Evolutionary conservation across 2,329 filamentous ascomycete genomes (phyloP).

Genomic region (Fusarium globosum): DNA sequence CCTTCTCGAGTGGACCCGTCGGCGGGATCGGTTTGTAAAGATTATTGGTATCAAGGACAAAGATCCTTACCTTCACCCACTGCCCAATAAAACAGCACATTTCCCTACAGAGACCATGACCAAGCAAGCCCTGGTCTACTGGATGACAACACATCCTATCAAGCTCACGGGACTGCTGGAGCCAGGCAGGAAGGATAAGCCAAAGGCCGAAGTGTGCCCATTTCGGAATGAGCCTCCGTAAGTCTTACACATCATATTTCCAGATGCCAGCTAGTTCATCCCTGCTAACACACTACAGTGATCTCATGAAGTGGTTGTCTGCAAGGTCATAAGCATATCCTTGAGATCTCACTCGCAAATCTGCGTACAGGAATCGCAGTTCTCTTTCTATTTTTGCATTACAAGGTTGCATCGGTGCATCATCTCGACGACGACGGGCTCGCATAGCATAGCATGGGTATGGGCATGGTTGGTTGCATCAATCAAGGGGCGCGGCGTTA

Average conservation of each 20-base stretch:
- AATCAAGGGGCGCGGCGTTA: constrained; percentile 36
- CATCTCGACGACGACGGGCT: constrained; percentile 34
- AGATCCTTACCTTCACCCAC: constrained; percentile 7
- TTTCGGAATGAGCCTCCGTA: constrained; percentile 44
- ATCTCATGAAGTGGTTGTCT: constrained; percentile 37
- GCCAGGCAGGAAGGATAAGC: constrained; percentile 39
- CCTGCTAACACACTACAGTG: constrained; percentile 42
- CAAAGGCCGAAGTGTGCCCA: constrained; percentile 40
- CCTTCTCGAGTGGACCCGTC: constrained; percentile 47
- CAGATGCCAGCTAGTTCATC: constrained; percentile 21
- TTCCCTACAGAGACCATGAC: constrained; percentile 27
- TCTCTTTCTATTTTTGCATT: constrained; percentile 34
- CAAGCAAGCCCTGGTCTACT: constrained; percentile 25
- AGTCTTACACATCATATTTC: constrained; percentile 36
- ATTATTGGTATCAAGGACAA: constrained; percentile 40
- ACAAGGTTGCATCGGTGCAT: constrained; percentile 39
- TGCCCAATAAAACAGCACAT: constrained; percentile 23
- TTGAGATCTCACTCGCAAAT: constrained; percentile 19
- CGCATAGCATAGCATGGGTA: constrained; percentile 38
- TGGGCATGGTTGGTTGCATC: constrained; percentile 37
- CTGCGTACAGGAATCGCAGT: constrained; percentile 17
- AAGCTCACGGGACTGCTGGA: constrained; percentile 41
- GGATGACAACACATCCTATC: constrained; percentile 34
- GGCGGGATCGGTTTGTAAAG: constrained; percentile 31
- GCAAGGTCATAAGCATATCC: constrained; percentile 13